Evolutionary conservation across 2,329 filamentous ascomycete genomes (phyloP).

Genomic region (Fusarium continuum): DNA sequence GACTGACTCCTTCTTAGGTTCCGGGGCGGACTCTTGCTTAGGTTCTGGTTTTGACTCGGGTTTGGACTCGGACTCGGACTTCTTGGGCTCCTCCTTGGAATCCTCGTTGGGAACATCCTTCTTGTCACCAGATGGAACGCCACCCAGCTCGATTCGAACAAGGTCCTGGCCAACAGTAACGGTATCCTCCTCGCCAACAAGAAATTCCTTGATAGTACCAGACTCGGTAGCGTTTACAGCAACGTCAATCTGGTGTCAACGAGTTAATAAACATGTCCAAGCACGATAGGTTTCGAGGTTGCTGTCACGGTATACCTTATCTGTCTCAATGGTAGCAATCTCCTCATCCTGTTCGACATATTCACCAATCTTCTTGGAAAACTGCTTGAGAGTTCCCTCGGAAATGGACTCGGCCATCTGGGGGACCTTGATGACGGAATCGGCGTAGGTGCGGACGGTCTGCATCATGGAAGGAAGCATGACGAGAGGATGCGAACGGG

Average conservation of each 20-base stretch:
- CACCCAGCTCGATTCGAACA: slow-evolving; percentile 84
- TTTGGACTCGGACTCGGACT: slow-evolving; percentile 49
- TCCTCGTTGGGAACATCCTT: slow-evolving; percentile 47
- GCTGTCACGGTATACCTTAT: slow-evolving; percentile 73
- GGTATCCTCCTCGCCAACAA: slow-evolving; percentile 93
- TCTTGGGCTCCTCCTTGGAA: slow-evolving; percentile 50
- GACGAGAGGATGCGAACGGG: slow-evolving; percentile 44
- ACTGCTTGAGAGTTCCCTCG: slow-evolving; percentile 96
- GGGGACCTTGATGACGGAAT: slow-evolving; percentile 90
- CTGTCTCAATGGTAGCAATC: slow-evolving; percentile 97
- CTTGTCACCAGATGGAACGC: slow-evolving; percentile 55
- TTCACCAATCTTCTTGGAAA: slow-evolving; percentile 90
- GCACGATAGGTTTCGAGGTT: neutral
- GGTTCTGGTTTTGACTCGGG: slow-evolving; percentile 49
- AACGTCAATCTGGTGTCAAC: slow-evolving; percentile 80
- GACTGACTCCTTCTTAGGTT: slow-evolving; percentile 48
- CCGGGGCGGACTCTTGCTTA: slow-evolving; percentile 44
- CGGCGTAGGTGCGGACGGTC: slow-evolving; percentile 72
- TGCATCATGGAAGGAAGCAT: slow-evolving; percentile 64
- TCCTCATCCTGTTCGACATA: slow-evolving; percentile 96
- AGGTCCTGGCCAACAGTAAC: slow-evolving; percentile 94
- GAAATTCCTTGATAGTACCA: slow-evolving; percentile 89
- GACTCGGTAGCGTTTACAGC: slow-evolving; percentile 93
- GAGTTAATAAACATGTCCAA: slow-evolving; percentile 9
- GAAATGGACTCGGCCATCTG: slow-evolving; percentile 99